These are phyloP conservation scores for Gastrolobium villosum DNA, from an alignment of 306 rosid genomes.

Conservation along the genomic window DNA sequence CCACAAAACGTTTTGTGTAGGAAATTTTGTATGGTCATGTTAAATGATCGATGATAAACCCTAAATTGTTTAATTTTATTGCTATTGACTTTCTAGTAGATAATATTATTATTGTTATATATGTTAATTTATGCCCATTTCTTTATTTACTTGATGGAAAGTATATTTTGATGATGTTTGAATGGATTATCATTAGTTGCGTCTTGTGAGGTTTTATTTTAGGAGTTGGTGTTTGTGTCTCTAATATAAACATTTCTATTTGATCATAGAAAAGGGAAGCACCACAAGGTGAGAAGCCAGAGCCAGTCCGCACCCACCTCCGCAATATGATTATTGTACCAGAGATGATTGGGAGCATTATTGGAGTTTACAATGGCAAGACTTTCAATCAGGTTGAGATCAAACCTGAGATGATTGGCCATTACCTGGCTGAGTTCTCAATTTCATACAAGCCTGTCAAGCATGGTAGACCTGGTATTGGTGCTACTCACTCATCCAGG, in stretches of 20 bases:
- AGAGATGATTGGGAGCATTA: constrained; percentile 91
- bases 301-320: constrained; percentile 91
- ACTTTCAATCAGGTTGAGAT: constrained; percentile 95
- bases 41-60: too few relatives aligned
- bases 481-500: constrained; percentile 99
- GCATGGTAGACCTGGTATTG: constrained; percentile 98
- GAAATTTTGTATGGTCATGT: too few relatives aligned
- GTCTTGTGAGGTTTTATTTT: background rate
- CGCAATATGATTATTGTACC: constrained; percentile 94
- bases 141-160: background rate
- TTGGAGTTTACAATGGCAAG: constrained; percentile 95
- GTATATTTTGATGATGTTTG: too few relatives aligned
- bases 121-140: too few relatives aligned
- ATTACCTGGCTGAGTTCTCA: constrained; percentile 92
- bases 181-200: too few relatives aligned
- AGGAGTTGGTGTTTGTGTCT: background rate
- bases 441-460: constrained; percentile 96
- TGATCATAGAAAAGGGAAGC: constrained; percentile 86
- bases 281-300: constrained; percentile 92
- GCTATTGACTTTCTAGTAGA: too few relatives aligned
- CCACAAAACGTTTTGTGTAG: too few relatives aligned
- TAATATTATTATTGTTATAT: too few relatives aligned
- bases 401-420: constrained; percentile 93
- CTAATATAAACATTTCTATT: background rate
- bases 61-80: too few relatives aligned